Base-by-base conservation (phyloP, 2,329 filamentous ascomycete species). In the Colletotrichum euphorbiae region DNA sequence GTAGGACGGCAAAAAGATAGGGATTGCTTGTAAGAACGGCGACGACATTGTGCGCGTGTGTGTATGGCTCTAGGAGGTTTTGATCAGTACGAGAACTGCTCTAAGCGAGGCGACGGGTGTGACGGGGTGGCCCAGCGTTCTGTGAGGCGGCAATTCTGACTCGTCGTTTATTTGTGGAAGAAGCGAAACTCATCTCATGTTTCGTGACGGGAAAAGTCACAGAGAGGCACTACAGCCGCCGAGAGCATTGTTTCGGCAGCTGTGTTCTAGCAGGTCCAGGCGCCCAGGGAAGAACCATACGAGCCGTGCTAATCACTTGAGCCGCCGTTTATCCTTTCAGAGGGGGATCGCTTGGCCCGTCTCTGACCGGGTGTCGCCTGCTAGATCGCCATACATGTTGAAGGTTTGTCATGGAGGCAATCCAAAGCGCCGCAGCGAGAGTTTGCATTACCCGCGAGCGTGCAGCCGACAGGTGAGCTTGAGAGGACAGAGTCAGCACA, bases 101-200 rank as follows among this genome's bases (percentile, higher is more conserved):
- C 12, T 43, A 50, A 36, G 28, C 59, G 45, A 57, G 59, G 13
- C n/a, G 3, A 12, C 15, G 19, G 40, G 6, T 28, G 19, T 62
- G 9, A 19, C 15, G 13, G 8, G 31, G 21, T 36, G 17, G 52
- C 52, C 57, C 52, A 24, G 19, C 38, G 17, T 40, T 40, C 51
- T 45, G 46, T 38, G 24, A 50, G 24, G 66, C 42, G 15, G 40
- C 24, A 55, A 13, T 40, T 59, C 42, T 69, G 61, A 69, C 54
- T 66, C 66, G 66, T 54, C 36, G 50, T 42, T 48, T 60, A 66
- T 60, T 54, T 55, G 62, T 36, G 62, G 48, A 66, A 17, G 31
- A 54, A 28, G 48, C 66, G 66, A 69, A 69, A 69, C 66, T 65
- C 62, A 59, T 66, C 61, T 60, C 21, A 69, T 50, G 40, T 60